Percentiles rank a stretch among this genome's conserved stretches.
Evolutionary conservation across 208 protist genomes (phyloP).

Genomic region (Leishmania tropica): DNA sequence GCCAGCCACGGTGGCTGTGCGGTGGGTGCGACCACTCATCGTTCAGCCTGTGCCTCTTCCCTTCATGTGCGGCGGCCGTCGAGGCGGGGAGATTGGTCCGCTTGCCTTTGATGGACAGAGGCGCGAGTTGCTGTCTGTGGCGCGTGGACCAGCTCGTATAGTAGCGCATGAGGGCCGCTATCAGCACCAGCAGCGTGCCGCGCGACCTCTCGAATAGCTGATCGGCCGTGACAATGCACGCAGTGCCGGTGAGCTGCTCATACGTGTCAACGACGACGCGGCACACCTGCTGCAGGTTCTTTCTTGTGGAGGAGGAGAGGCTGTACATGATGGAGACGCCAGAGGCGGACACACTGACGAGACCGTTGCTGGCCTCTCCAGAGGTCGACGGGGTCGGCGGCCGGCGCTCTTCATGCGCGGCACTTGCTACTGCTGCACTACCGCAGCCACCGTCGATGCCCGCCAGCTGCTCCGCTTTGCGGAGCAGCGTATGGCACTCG

Average conservation of each 20-base stretch:
- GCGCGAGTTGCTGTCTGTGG: slow-evolving; percentile 37
- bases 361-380: background rate
- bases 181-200: slow-evolving; percentile 56
- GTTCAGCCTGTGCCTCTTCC: slow-evolving; percentile 36
- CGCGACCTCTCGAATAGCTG: slow-evolving; percentile 57
- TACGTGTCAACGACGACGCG: slow-evolving; percentile 62
- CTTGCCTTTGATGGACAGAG: slow-evolving; percentile 4
- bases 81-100: background rate
- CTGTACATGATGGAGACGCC: slow-evolving; percentile 18
- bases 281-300: slow-evolving; percentile 37
- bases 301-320: slow-evolving; percentile 18
- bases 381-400: too few species aligned
- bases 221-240: slow-evolving; percentile 52
- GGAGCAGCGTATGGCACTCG: slow-evolving; percentile 21
- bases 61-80: slow-evolving; percentile 8
- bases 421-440: background rate
- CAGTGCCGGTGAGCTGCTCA: slow-evolving; percentile 57
- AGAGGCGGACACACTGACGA: background rate
- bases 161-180: slow-evolving; percentile 70
- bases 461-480: background rate
- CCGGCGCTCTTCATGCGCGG: background rate
- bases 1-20: slow-evolving; percentile 54
- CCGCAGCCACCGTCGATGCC: background rate
- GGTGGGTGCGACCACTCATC: slow-evolving; percentile 68
- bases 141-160: slow-evolving; percentile 75